Evolutionary conservation across 352 stramenopile genomes (phyloP), one percentile per base, ranked within the genome.

Genomic region (Globisporangium camurandrum): DNA sequence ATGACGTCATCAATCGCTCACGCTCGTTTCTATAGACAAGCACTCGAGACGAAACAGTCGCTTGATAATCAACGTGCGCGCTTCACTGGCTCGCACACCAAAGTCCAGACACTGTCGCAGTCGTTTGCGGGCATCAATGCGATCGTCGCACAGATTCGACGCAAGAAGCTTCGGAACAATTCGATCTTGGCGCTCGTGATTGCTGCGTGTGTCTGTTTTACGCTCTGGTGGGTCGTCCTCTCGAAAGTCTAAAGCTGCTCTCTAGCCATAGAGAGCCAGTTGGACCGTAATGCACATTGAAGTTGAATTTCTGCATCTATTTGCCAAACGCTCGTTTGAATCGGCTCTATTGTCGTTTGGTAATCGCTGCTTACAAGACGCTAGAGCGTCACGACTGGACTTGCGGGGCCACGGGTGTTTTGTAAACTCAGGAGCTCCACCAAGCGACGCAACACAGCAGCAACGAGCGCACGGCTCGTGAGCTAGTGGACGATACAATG

Each of bases 81-180:
- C 31, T 91, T 98, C 61, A 82, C 75, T 33, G 77, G 77, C 20
- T 91, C 92, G 16, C 74, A 81, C 23, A 67, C 70, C 31, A 96
- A 91, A 43, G 86, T 97, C 50, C 69, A 79, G 28, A 79, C 59
- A 28, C 78, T 98, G 22, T 82, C 82, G 41, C 85, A 73, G 51
- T 97, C 95, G 46, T 96, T 98, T 46, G 73, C 93, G 9, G 90
- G 93, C 30, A 93, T 99, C 52, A 98, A 98, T 64, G 82, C 75
- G 55, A 78, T 99, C 56, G 92, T 99, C 59, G 95, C 98, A 49
- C 78, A 95, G 61, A 98, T 99, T 60, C 79, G 84, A 37, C 86
- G 92, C 66, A 98, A 97, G 75, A 96, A 97, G 73, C 89, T 96
- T 60, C 84, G 88, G 59, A 97, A 99, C 79, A 98, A 98, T 69